Conservation (phyloP, 2,329 filamentous ascomycete genomes). For the Septoria linicola region DNA sequence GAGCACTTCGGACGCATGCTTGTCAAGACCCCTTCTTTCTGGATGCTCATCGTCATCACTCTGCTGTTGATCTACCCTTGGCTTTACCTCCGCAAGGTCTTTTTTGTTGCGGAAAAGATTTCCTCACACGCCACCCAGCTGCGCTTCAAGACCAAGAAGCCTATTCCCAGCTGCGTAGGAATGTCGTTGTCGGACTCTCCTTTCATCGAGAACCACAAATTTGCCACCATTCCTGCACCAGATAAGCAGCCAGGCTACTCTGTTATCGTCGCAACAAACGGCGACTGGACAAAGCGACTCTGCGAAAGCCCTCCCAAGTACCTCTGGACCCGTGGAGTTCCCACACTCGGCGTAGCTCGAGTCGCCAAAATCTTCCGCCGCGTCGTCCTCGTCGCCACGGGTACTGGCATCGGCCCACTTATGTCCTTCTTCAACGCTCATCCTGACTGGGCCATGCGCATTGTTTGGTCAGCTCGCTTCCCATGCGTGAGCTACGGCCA, state of each 20-base stretch:
- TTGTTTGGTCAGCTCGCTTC: slow-evolving; percentile 67
- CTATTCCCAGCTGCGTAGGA: slow-evolving; percentile 48
- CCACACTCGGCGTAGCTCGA: slow-evolving; percentile 66
- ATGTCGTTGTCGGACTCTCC: slow-evolving; percentile 29
- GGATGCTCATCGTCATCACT: slow-evolving; percentile 66
- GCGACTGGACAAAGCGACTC: slow-evolving; percentile 68
- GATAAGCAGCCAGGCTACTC: slow-evolving; percentile 58
- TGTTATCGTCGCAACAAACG: slow-evolving; percentile 68
- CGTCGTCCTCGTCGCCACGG: slow-evolving; percentile 67
- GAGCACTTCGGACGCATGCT: slow-evolving; percentile 43
- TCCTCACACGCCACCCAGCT: slow-evolving; percentile 72
- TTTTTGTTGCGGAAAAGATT: slow-evolving; percentile 64
- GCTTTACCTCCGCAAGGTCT: slow-evolving; percentile 67
- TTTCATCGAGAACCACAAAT: slow-evolving; percentile 68
- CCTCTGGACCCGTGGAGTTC: slow-evolving; percentile 68
- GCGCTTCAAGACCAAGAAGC: slow-evolving; percentile 64
- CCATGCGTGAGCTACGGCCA: slow-evolving; percentile 64
- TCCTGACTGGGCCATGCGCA: slow-evolving; percentile 52
- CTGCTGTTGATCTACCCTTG: slow-evolving; percentile 69
- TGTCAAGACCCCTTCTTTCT: slow-evolving; percentile 57
- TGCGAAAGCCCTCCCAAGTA: slow-evolving; percentile 62
- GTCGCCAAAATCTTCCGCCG: slow-evolving; percentile 65
- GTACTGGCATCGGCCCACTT: slow-evolving; percentile 70
- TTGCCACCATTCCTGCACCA: slow-evolving; percentile 68
- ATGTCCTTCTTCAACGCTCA: slow-evolving; percentile 59